phyloP scores from a whole-genome alignment of 257 asterid genomes.

The Avicennia marina region DNA sequence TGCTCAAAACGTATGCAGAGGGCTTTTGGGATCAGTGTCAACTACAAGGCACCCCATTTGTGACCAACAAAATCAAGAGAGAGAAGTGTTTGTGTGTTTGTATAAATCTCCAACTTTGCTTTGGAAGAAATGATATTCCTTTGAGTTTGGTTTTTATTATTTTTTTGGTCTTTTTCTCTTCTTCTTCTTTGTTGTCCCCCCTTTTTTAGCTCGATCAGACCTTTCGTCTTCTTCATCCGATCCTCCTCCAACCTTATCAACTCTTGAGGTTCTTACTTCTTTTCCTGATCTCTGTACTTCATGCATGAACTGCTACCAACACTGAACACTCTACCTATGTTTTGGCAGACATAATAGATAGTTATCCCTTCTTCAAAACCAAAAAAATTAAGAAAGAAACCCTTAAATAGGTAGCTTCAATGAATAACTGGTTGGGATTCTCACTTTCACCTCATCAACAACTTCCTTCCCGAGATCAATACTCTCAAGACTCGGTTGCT shows the following conservation, averaged over 20 bases:
- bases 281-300: conserved; percentile 12
- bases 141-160: too few relatives aligned
- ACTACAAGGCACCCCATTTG: conserved; percentile 46
- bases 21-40: conserved; percentile 59
- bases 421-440: conserved; percentile 75
- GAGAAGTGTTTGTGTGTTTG: conserved; percentile 20
- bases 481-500: conserved; percentile 20
- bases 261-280: conserved; percentile 14
- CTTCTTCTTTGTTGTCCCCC: conserved; percentile 14
- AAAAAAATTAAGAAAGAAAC: too few relatives aligned
- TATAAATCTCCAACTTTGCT: conserved; percentile 36
- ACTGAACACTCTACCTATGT: too few relatives aligned
- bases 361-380: too few relatives aligned
- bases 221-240: not conserved
- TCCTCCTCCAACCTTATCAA: not conserved
- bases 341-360: too few relatives aligned
- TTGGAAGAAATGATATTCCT: conserved; percentile 22
- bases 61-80: conserved; percentile 42
- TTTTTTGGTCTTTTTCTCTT: conserved; percentile 28
- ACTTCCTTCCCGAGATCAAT: conserved; percentile 21
- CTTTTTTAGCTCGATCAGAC: too few relatives aligned
- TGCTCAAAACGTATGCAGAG: conserved; percentile 20
- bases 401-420: conserved; percentile 28
- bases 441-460: conserved; percentile 56
- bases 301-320: conserved; percentile 37